Conservation (phyloP, 768 basidiomycete species). For the Gloeophyllum trabeum region DNA sequence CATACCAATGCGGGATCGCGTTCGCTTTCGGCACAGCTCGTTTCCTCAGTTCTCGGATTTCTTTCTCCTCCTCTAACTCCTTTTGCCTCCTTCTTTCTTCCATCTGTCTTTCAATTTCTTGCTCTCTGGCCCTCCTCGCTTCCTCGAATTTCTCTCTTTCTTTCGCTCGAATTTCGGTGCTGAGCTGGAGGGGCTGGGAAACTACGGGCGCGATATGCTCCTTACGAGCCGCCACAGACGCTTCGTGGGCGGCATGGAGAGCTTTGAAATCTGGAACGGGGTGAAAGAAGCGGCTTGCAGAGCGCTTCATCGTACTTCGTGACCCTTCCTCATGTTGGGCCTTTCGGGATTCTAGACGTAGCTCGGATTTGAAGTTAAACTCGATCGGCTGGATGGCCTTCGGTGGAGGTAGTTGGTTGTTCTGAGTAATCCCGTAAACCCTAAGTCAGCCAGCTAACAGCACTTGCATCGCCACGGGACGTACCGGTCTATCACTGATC, state of each 20-base stretch:
- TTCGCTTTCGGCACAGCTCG: slow-evolving; percentile 57
- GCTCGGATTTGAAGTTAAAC: slow-evolving; percentile 43
- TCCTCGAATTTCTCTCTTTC: slow-evolving; percentile 59
- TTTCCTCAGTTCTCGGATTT: slow-evolving; percentile 50
- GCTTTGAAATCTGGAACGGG: slow-evolving; percentile 43
- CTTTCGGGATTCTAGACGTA: slow-evolving; percentile 36
- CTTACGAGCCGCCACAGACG: slow-evolving; percentile 27
- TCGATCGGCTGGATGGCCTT: slow-evolving; percentile 30
- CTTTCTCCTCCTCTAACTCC: slow-evolving; percentile 47
- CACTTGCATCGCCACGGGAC: neutral
- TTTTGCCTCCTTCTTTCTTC: slow-evolving; percentile 35
- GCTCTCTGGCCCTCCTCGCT: slow-evolving; percentile 42
- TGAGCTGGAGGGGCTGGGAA: slow-evolving; percentile 34
- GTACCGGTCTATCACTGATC: neutral
- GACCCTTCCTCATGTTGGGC: slow-evolving; percentile 20
- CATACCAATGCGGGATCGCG: slow-evolving; percentile 71
- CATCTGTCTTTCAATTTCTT: slow-evolving; percentile 31
- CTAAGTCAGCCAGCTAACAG: no score
- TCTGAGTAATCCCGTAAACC: no score
- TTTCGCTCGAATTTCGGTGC: slow-evolving; percentile 43
- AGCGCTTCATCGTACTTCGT: slow-evolving; percentile 4
- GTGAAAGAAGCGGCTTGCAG: slow-evolving; percentile 14
- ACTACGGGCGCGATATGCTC: slow-evolving; percentile 36
- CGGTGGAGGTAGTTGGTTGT: no score
- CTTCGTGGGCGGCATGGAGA: slow-evolving; percentile 36